Conservation (phyloP, 805 yeast species). For the Ogataea populi-albae region DNA sequence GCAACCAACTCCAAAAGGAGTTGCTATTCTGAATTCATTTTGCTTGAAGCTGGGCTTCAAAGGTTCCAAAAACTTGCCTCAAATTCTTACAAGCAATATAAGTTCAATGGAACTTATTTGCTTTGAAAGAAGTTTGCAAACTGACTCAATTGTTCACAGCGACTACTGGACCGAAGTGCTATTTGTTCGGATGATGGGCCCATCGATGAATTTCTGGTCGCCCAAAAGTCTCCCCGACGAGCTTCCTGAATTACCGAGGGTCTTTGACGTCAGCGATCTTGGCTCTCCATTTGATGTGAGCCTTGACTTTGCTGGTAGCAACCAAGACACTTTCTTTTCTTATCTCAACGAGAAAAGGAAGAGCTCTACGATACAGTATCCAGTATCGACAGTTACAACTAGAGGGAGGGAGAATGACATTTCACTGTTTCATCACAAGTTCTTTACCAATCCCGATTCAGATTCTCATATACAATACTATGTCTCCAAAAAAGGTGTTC, state of each 20-base stretch:
- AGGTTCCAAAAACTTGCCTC: conserved; percentile 23
- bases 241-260: conserved; percentile 36
- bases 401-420: conserved; percentile 1
- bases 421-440: conserved; percentile 72
- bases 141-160: conserved; percentile 61
- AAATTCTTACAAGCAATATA: conserved; percentile 45
- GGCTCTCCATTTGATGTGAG: conserved; percentile 12
- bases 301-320: conserved; percentile 9
- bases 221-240: conserved; percentile 51
- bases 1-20: conserved; percentile 93
- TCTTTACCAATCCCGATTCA: conserved; percentile 85
- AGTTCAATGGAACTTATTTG: conserved; percentile 70
- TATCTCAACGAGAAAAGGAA: conserved; percentile 23
- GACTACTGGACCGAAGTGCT: conserved; percentile 63
- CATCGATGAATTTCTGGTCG: conserved; percentile 66
- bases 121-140: conserved; percentile 59
- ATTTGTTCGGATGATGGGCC: conserved; percentile 61
- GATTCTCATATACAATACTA: conserved; percentile 80
- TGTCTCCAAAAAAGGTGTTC: conserved; percentile 60
- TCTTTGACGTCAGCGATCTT: conserved; percentile 8
- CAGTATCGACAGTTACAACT: conserved; percentile 1
- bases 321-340: conserved; percentile 19
- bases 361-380: conserved; percentile 1
- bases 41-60: conserved; percentile 55
- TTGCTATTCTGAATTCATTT: conserved; percentile 62